A percentile compares a stretch with the other conserved stretches of the same genome.
These are phyloP conservation scores for Malus fusca DNA, from an alignment of 306 rosid species.

Conservation along the genomic window DNA sequence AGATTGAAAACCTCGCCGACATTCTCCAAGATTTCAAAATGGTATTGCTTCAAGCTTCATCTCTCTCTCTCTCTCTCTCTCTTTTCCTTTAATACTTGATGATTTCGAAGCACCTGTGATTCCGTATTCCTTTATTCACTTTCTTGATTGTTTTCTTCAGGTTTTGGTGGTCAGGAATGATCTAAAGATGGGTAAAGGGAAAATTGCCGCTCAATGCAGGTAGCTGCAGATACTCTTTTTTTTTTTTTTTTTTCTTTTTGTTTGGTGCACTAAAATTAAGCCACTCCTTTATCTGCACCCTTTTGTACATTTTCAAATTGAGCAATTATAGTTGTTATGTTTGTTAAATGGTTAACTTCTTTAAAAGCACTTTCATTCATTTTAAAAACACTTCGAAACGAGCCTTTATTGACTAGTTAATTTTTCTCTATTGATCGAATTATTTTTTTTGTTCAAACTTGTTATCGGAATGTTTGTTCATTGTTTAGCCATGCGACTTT, in stretches of 20 bases:
- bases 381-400: no score
- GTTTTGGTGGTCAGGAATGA: conserved; percentile 87
- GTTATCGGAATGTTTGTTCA: conserved; percentile 3
- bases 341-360: not conserved
- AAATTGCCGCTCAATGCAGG: conserved; percentile 99
- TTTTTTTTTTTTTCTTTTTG: not conserved
- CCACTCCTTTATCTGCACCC: not conserved
- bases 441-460: not conserved
- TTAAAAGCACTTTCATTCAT: no score
- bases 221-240: not conserved
- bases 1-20: conserved; percentile 69
- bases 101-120: not conserved
- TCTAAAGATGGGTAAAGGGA: conserved; percentile 98
- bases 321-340: not conserved
- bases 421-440: not conserved
- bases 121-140: not conserved
- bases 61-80: not conserved
- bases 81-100: not conserved
- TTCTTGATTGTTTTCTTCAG: conserved; percentile 24
- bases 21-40: conserved; percentile 78
- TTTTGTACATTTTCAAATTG: not conserved
- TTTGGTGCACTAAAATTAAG: not conserved
- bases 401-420: no score
- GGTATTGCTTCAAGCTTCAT: conserved; percentile 29
- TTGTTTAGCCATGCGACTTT: conserved; percentile 74